phyloP scores from a whole-genome alignment of 2,329 filamentous ascomycete species.

The Trichoderma atrobrunneum region DNA sequence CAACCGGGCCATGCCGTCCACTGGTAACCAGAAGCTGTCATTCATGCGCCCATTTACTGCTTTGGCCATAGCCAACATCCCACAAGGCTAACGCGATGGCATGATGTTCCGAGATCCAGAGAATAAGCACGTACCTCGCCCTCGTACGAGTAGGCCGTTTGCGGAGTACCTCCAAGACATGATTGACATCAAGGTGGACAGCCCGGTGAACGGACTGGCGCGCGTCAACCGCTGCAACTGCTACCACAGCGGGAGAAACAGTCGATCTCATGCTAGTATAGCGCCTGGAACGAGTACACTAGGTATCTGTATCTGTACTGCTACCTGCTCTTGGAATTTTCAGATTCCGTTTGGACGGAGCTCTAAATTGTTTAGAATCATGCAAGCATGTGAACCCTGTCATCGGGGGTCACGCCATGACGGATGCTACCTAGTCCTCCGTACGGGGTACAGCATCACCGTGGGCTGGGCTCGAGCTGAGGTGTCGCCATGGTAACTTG shows the following conservation, averaged over 20 bases:
- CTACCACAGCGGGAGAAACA: neutral
- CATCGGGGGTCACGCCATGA: slow-evolving; percentile 1
- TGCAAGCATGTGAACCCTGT: slow-evolving; percentile 12
- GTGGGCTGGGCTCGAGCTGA: neutral
- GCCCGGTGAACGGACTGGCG: neutral
- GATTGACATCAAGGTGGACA: neutral
- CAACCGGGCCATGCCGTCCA: neutral
- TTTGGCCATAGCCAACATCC: neutral
- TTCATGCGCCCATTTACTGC: neutral
- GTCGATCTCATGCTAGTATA: neutral
- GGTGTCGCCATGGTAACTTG: slow-evolving; percentile 12
- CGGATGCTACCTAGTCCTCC: neutral
- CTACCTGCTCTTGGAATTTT: neutral
- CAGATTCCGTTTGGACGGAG: neutral
- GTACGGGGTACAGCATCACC: neutral
- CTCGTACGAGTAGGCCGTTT: neutral
- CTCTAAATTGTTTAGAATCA: slow-evolving; percentile 3
- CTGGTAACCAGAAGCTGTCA: neutral
- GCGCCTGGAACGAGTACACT: neutral
- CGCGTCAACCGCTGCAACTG: slow-evolving; percentile 5
- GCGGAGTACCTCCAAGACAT: neutral
- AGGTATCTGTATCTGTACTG: too few species aligned
- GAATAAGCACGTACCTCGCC: neutral
- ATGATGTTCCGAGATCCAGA: slow-evolving; percentile 7
- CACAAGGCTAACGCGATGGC: neutral